These are phyloP conservation scores for Volvox carteri DNA, from an alignment of 163 green algal genomes.

Conservation along the genomic window DNA sequence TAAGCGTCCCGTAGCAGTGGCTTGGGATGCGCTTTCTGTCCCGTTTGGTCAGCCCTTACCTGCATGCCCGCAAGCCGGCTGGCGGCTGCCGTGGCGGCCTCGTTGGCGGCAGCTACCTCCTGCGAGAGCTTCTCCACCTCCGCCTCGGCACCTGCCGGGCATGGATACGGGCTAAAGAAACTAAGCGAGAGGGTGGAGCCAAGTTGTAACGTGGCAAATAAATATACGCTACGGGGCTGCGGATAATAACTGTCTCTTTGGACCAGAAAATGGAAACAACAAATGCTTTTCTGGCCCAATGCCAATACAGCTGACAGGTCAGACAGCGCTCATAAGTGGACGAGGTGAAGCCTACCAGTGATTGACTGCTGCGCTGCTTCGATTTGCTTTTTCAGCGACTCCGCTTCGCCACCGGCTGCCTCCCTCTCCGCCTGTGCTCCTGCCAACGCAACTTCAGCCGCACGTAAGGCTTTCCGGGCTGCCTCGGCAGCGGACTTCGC, in stretches of 20 bases:
- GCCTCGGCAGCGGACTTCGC: slow-evolving; percentile 75
- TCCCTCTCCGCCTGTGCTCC: slow-evolving; percentile 69
- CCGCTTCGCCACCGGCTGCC: slow-evolving; percentile 72
- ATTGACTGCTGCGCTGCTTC: slow-evolving; percentile 41
- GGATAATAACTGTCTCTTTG: too few relatives aligned
- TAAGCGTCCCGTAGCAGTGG: too few relatives aligned
- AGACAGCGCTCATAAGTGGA: not conserved
- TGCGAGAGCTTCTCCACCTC: slow-evolving; percentile 73
- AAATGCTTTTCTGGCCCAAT: too few relatives aligned
- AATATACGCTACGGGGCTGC: too few relatives aligned
- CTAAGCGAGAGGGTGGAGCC: too few relatives aligned
- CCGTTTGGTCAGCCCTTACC: too few relatives aligned
- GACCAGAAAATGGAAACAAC: too few relatives aligned
- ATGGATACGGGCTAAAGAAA: too few relatives aligned
- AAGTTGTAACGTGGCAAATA: too few relatives aligned
- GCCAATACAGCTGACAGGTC: too few relatives aligned
- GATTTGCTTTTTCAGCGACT: slow-evolving; percentile 68
- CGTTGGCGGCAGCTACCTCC: slow-evolving; percentile 60
- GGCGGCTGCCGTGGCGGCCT: slow-evolving; percentile 63
- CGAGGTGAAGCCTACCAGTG: slow-evolving; percentile 34
- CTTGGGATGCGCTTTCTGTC: too few relatives aligned
- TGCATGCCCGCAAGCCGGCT: slow-evolving; percentile 69
- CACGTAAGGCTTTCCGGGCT: slow-evolving; percentile 64
- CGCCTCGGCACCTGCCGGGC: slow-evolving; percentile 57
- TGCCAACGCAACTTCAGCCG: slow-evolving; percentile 64